Base-by-base conservation (phyloP, 164 flowering plant genomes). In the Dillenia suffruticosa region DNA sequence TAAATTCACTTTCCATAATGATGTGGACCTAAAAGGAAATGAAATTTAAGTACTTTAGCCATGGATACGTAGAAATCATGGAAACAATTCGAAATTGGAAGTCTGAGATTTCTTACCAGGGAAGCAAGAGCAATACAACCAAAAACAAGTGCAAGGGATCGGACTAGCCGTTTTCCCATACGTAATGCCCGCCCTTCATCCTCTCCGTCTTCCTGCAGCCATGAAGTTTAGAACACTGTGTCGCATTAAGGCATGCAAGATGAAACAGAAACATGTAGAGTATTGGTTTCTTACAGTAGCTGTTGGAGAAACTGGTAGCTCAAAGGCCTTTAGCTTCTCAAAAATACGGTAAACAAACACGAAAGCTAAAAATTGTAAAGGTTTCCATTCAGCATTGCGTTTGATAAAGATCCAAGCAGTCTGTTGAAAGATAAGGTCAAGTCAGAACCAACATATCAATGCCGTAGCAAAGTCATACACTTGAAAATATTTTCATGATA, bases 161-260 rank as follows among this genome's bases (percentile, higher is more conserved):
- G 92, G 51, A 95, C 84, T 46, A 90, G 72, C 44, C 99, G 79
- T 74, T 95, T 90, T 59, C 98, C 98, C 92, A 88, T 88, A 48
- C 90, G 81, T 70, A 86, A 16, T 70, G 69, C 81, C 60, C 89
- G 77, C 9, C 96, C 95, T 63, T 80, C 84, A 78, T 95, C 98
- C 74, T 87, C 96, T 72, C 97, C 97, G 10, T 84, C 91, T 78
- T 92, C 98, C 99, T 92, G 90, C 73, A 84, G 56, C 49, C 64
- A 75, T 60, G 11, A 32, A 32, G 40, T 32, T 10, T 44, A 50
- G 10, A 51, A 11, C n/a, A 2, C 12, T 47, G 47, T 16, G 49
- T 19, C 2, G 11, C 40, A 44, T 60, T 2, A 17, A 48, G 16
- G 5, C 47, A 19, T 9, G 13, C 13, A 46, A 10, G 13, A 47